A percentile compares a stretch with the other conserved stretches of the same genome.
These are phyloP conservation scores for Hymenoscyphus salicellus DNA, from an alignment of 2,329 filamentous ascomycete genomes.

Conservation along the genomic window DNA sequence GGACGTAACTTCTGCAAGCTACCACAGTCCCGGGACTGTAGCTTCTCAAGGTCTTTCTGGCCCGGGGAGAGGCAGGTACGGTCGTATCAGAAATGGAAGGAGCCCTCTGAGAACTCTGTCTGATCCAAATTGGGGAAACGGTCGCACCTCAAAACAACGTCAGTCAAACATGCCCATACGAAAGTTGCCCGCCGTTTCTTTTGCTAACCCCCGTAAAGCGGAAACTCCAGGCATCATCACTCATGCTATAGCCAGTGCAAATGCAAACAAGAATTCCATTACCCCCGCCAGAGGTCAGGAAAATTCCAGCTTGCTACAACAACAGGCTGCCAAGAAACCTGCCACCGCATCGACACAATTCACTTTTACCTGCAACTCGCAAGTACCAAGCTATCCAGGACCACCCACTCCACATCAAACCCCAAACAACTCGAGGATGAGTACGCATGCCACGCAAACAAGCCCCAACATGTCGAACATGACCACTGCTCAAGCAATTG, in stretches of 20 bases:
- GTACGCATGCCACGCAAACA: constrained; percentile 36
- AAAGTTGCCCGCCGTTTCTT: not conserved
- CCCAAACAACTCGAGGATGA: constrained; percentile 27
- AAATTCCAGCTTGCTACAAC: constrained; percentile 74
- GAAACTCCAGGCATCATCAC: constrained; percentile 79
- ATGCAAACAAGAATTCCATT: constrained; percentile 67
- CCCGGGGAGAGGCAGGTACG: constrained; percentile 78
- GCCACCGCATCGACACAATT: constrained; percentile 81
- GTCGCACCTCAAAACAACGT: constrained; percentile 34
- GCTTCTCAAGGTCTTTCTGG: constrained; percentile 72
- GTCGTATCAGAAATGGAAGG: constrained; percentile 61
- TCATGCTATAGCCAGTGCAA: constrained; percentile 85
- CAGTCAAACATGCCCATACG: constrained; percentile 16
- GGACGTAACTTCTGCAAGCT: constrained; percentile 45
- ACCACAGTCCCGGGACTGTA: constrained; percentile 55
- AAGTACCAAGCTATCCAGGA: constrained; percentile 76
- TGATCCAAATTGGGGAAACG: constrained; percentile 43
- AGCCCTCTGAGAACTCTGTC: constrained; percentile 59
- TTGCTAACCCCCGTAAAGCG: constrained; percentile 38
- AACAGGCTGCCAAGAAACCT: constrained; percentile 59
- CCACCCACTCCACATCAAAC: constrained; percentile 26
- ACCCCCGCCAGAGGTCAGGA: constrained; percentile 64
- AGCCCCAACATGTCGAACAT: constrained; percentile 30
- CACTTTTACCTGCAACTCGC: constrained; percentile 92
- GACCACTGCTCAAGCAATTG: constrained; percentile 13